phyloP scores from a whole-genome alignment of 495 filamentous ascomycete species.

The Aspergillus ostianus region DNA sequence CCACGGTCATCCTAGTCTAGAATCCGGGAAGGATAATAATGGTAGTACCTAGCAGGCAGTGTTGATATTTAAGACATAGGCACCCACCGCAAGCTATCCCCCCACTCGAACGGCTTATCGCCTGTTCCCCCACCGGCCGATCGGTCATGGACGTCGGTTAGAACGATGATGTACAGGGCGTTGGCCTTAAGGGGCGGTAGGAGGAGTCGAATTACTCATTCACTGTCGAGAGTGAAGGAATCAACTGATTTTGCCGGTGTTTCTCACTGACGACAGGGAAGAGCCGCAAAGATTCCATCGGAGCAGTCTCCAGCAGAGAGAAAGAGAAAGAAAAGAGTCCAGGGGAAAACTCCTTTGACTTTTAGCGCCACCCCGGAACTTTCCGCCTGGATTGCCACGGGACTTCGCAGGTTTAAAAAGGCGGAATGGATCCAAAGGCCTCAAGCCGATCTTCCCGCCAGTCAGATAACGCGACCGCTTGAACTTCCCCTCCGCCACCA shows the following conservation, averaged over 20 bases:
- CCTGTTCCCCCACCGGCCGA: background rate
- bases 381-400: constrained; percentile 20
- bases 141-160: too few species aligned
- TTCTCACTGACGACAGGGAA: background rate
- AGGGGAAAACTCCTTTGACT: constrained; percentile 1
- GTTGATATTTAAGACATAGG: too few species aligned
- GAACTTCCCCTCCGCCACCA: background rate
- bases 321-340: constrained; percentile 1
- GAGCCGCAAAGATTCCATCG: too few species aligned
- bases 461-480: background rate
- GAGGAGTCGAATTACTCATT: background rate
- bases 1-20: too few species aligned
- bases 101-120: constrained; percentile 3
- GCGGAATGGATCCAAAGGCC: constrained; percentile 7
- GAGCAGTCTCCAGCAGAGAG: background rate
- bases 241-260: background rate
- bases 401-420: constrained; percentile 1
- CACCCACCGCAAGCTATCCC: background rate
- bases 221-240: background rate
- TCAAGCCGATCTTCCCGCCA: constrained; percentile 2
- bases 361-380: constrained; percentile 20
- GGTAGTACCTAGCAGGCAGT: background rate
- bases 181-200: too few species aligned
- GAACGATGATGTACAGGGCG: too few species aligned
- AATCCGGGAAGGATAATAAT: background rate